Evolutionary conservation across 768 basidiomycete species (phyloP), one percentile per base, ranked within the genome.

Genomic region (Stropharia rugosoannulata): DNA sequence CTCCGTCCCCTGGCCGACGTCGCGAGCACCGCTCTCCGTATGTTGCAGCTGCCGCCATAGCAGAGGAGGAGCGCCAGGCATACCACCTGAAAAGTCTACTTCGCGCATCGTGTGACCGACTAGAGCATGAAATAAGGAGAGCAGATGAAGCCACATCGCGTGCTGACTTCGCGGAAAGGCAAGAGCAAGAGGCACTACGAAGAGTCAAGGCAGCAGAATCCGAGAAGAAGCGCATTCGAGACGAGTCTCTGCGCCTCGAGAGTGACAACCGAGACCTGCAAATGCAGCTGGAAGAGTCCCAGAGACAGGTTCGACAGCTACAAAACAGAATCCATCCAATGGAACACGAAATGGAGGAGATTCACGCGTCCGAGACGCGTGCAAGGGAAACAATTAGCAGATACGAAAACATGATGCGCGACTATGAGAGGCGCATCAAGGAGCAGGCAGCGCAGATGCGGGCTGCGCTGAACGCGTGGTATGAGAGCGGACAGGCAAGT

Each of bases 51-150:
- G 64, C 81, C 11, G 79, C 59, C 65, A 66, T 76, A 11, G 66
- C 68, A 32, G 73, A 85, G 56, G 83, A 85, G 66, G 83, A 86
- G 65, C 76, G 78, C 51, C 81, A 84, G 60, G 73, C 75, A n/a
- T 74, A 75, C 53, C 76, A 79, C 54, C 74, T 85, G 57, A 85
- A 84, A 64, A 72, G 75, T 27, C 63, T 82, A 22, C 75, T 87
- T 19, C 74, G 77, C 50, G 69, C 67, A 44, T 77, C 84, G 4
- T 76, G 76, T 16, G 81, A 83, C 50, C 75, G 77, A 46, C 72
- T 89, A 38, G 81, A 86, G 62, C 70, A 76, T 45, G 85, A 86
- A 70, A 79, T 76, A 51, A 76, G 77, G 25, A 72, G 81, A 45
- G 82, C 79, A n/a, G 79, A 80, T 43, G 74, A 79, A 37, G 80